Percentiles rank a stretch among this genome's conserved stretches.
Conservation (phyloP, 2,329 filamentous ascomycete species). For the Nectriaceae sp. region DNA sequence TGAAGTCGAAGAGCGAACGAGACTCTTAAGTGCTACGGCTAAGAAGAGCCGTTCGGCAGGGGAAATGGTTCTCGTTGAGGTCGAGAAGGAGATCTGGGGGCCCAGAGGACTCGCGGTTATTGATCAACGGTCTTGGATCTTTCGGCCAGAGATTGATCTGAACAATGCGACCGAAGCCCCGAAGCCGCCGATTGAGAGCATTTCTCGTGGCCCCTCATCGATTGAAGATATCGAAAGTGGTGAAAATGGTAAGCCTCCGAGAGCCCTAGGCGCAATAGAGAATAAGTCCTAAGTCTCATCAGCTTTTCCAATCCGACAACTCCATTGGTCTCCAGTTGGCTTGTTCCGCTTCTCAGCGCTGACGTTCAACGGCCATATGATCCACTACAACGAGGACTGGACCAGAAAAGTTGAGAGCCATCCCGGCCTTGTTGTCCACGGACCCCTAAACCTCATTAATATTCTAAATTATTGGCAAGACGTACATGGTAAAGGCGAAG, state of each 20-base stretch:
- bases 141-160: constrained; percentile 38
- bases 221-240: constrained; percentile 22
- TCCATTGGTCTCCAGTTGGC: constrained; percentile 48
- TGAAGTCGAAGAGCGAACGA: constrained; percentile 57
- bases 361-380: constrained; percentile 84
- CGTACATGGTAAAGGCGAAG: constrained; percentile 36
- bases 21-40: constrained; percentile 51
- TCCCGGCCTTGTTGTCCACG: constrained; percentile 73
- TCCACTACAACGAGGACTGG: constrained; percentile 76
- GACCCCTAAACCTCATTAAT: constrained; percentile 73
- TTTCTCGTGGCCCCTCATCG: constrained; percentile 24
- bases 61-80: constrained; percentile 66
- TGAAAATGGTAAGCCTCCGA: constrained; percentile 10
- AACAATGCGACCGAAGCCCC: constrained; percentile 16
- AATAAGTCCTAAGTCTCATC: neutral
- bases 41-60: constrained; percentile 57
- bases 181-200: constrained; percentile 16
- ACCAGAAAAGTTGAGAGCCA: constrained; percentile 68
- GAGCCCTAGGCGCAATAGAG: constrained; percentile 7
- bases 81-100: constrained; percentile 61
- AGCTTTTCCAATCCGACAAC: constrained; percentile 30
- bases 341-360: constrained; percentile 83
- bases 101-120: constrained; percentile 52
- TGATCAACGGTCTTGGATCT: constrained; percentile 56
- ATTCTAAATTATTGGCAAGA: constrained; percentile 71